Percentiles rank a stretch among this genome's conserved stretches.
phyloP scores from a whole-genome alignment of 768 basidiomycete species.

The Pleurotus salmoneostramineus region DNA sequence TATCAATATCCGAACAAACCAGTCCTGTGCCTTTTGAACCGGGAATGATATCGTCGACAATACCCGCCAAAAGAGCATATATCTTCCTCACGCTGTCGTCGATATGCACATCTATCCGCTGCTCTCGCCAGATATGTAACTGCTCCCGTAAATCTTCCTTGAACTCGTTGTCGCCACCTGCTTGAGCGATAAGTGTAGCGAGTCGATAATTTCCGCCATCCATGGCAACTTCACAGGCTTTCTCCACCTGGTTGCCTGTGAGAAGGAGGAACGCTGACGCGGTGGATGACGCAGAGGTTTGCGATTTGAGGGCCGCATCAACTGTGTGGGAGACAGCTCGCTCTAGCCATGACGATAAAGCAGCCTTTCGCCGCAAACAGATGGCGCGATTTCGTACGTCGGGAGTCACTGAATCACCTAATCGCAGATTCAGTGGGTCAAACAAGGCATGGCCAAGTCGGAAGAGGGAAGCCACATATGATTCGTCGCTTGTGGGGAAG shows the following conservation, averaged over 20 bases:
- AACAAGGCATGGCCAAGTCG: slow-evolving; percentile 88
- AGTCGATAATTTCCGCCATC: slow-evolving; percentile 79
- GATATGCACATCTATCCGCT: slow-evolving; percentile 69
- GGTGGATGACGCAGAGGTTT: slow-evolving; percentile 38
- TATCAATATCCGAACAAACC: slow-evolving; percentile 49
- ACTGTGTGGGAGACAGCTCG: slow-evolving; percentile 64
- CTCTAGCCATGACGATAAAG: slow-evolving; percentile 84
- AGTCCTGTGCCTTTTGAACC: slow-evolving; percentile 49
- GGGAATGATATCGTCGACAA: slow-evolving; percentile 53
- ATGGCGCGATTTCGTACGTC: slow-evolving; percentile 60
- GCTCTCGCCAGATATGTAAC: slow-evolving; percentile 77
- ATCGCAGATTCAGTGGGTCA: slow-evolving; percentile 70
- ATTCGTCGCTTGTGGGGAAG: slow-evolving; percentile 67
- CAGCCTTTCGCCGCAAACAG: slow-evolving; percentile 69
- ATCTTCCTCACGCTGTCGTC: slow-evolving; percentile 67
- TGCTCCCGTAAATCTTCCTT: slow-evolving; percentile 71
- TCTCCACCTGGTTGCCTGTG: slow-evolving; percentile 84
- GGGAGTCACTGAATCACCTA: slow-evolving; percentile 49
- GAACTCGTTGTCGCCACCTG: slow-evolving; percentile 73
- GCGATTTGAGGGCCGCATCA: slow-evolving; percentile 64
- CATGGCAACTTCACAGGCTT: slow-evolving; percentile 71
- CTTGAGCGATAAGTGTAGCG: slow-evolving; percentile 86
- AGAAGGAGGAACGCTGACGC: slow-evolving; percentile 70
- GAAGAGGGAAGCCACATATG: slow-evolving; percentile 78
- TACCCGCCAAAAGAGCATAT: slow-evolving; percentile 80